Evolutionary conservation across 768 basidiomycete species (phyloP), one percentile per base, ranked within the genome.

Genomic region (Kwoniella bestiolae): DNA sequence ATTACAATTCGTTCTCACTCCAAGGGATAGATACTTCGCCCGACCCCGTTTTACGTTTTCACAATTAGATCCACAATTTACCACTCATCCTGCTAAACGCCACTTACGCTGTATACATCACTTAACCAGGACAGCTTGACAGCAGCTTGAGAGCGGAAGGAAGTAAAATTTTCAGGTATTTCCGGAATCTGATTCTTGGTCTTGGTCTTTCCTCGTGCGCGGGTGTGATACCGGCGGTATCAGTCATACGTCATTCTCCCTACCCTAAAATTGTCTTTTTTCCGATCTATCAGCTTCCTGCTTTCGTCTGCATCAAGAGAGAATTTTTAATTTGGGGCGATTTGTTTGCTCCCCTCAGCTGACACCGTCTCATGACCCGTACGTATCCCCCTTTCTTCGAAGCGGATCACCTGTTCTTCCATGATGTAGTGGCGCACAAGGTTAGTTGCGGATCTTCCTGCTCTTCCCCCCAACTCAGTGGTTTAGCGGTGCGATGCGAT

Each of bases 261-360:
- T 9, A 38, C 21, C 52, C 52, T 26, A 6, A 55, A 51, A 34
- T 55, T 51, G 2, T 11, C 5, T 51, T 28, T 28, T 51, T 51
- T n/a, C 45, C 45, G 45, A 47, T n/a, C 50, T 12, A 16, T 26
- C 12, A 14, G 8, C 5, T 49, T 21, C 46, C 23, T 23, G 5
- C 5, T 1, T 2, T 49, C 5, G 11, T 49, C 18, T 21, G 14
- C 23, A n/a, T 8, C 11, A 18, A 25, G 50, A 51, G 12, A 16
- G 26, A 55, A 55, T 26, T 26, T 51, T 55, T 35, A 26, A 55
- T 55, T 32, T 55, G 52, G 52, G 52, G 52, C 18, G n/a, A 21
- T 2, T 21, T 55, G 14, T 55, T 38, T 55, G 32, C 23, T 21
- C 23, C 8, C 23, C n/a, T 34, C 52, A 55, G 31, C 52, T 55